Evolutionary conservation across 139 green algal species (phyloP).

Genomic region (Tetraselmis chui): DNA sequence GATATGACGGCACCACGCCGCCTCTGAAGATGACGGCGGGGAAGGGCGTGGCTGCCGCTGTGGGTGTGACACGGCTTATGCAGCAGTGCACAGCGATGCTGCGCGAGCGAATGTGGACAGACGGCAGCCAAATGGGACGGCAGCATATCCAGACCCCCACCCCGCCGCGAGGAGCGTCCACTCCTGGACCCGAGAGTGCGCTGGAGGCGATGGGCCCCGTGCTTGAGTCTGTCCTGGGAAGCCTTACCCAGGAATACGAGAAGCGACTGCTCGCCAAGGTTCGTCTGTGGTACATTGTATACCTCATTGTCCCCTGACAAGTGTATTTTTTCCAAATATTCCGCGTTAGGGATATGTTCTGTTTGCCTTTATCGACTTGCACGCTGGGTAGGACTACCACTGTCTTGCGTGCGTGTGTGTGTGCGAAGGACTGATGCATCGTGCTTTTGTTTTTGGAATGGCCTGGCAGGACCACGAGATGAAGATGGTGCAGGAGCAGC

Average conservation of each 20-base stretch:
- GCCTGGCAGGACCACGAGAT: constrained; percentile 62
- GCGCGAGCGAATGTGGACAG: constrained; percentile 20
- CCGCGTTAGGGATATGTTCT: too few species aligned
- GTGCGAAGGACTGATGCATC: background rate
- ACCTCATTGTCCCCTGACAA: background rate
- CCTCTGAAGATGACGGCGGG: background rate
- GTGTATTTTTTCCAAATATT: too few species aligned
- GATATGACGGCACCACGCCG: background rate
- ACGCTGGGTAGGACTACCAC: background rate
- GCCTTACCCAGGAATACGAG: constrained; percentile 78
- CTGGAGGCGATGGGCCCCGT: constrained; percentile 64
- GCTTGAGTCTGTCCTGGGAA: constrained; percentile 61
- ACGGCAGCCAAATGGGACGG: background rate
- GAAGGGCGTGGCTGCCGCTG: constrained; percentile 20
- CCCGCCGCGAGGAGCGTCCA: background rate
- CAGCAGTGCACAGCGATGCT: constrained; percentile 44
- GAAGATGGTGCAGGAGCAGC: constrained; percentile 27
- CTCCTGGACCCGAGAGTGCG: constrained; percentile 33
- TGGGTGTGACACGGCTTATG: constrained; percentile 41
- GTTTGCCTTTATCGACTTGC: background rate
- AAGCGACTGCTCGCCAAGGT: constrained; percentile 61
- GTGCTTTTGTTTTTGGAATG: background rate
- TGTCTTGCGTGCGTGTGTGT: background rate
- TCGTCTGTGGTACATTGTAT: background rate
- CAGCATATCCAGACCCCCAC: background rate